A percentile compares a stretch with the other conserved stretches of the same genome.
These are phyloP conservation scores for Syncephalis plumigaleata DNA, from an alignment of 371 early-diverging fungal species.

Conservation along the genomic window DNA sequence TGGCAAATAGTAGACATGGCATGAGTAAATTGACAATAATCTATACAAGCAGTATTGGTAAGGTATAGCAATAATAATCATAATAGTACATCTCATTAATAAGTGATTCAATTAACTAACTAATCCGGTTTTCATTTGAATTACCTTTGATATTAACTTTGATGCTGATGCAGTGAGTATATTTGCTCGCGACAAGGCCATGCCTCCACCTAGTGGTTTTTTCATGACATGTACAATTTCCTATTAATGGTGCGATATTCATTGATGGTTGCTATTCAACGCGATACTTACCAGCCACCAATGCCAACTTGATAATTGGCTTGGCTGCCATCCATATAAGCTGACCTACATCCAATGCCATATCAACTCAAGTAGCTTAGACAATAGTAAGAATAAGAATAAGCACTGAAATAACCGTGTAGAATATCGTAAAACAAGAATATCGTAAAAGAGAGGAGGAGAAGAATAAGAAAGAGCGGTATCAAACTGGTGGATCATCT, in stretches of 20 bases:
- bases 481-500: no score
- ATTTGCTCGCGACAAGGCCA: not conserved
- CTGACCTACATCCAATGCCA: no score
- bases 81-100: not conserved
- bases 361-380: no score
- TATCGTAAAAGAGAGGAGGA: no score
- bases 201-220: not conserved
- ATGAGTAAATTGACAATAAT: not conserved
- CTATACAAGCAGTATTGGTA: no score
- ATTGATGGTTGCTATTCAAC: no score
- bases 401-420: no score
- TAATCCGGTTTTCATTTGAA: not conserved
- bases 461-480: no score
- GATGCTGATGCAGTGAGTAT: not conserved
- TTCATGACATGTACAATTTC: not conserved
- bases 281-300: not conserved
- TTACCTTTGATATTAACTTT: not conserved
- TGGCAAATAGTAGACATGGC: conserved; percentile 1
- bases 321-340: not conserved
- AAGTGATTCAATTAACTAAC: no score
- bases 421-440: no score
- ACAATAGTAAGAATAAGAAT: no score
- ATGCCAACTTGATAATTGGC: not conserved
- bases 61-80: not conserved
- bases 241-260: not conserved